Base-by-base conservation (phyloP, 2,329 filamentous ascomycete species). In the Hymenoscyphus fraxineus region DNA sequence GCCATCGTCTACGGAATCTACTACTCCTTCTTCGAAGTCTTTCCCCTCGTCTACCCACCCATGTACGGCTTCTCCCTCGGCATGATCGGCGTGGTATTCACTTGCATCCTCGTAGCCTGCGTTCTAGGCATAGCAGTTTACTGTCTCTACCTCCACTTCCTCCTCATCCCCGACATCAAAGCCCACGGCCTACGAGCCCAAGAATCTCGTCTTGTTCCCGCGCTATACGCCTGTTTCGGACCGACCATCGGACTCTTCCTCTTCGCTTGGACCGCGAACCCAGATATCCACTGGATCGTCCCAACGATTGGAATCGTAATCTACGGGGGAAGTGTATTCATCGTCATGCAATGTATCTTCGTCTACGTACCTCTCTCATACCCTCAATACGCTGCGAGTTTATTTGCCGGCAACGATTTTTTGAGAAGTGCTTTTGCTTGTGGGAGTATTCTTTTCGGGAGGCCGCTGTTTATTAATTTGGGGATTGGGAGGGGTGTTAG, bases 11-110 rank as follows among this genome's bases (percentile, higher is more conserved):
- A 88, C 74, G 83, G 80, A 61, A 86, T 85, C 72, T 86, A 85
- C 77, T 85, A 85, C 71, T 81, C 79, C 54, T 89, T 83, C 76
- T 89, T 89, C 72, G 86, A 89, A 70, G 83, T 83, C n/a, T 89
- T 89, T 74, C 86, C 86, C 3, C 77, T 88, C 15, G 85, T 89
- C 63, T 90, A 87, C 73, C 80, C 81, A 2, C 79, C 79, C 47
- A 77, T 82, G 70, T 89, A 90, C 75, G 74, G 77, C 72, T 88
- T 90, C 81, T 82, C 79, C 65, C 75, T 83, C 2, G 85, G 85
- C 44, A 73, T 85, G 67, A 76, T 84, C 66, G 85, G 86, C 38
- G 80, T 88, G 10, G 81, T 86, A 56, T 89, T 89, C 77, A 77
- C 86, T 59, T 84, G 82, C 68, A 80, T 88, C 70, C 77, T 86